Percentiles rank a stretch among this genome's conserved stretches.
Evolutionary conservation across 2,329 filamentous ascomycete species (phyloP).

Genomic region (Fusarium palustre): DNA sequence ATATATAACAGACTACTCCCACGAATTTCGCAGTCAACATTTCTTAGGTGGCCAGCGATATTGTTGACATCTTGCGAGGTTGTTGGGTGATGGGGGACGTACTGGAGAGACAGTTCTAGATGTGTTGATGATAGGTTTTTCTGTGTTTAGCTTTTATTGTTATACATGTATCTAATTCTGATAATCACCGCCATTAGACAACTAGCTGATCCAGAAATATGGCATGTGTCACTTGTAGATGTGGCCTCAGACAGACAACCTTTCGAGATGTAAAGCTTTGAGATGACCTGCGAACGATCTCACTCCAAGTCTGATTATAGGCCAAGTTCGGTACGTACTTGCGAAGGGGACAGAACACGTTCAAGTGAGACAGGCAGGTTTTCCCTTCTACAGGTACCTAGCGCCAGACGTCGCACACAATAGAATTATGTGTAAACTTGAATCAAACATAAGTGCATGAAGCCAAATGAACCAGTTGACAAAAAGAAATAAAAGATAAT

Average conservation of each 20-base stretch:
- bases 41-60: slow-evolving; percentile 49
- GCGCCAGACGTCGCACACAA: background rate
- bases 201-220: background rate
- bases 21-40: slow-evolving; percentile 55
- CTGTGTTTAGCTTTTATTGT: background rate
- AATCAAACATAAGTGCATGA: too few relatives aligned
- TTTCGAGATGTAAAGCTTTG: too few relatives aligned
- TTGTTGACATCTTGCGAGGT: slow-evolving; percentile 53
- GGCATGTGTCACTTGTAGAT: too few relatives aligned
- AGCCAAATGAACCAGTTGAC: background rate
- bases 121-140: background rate
- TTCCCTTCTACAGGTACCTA: too few relatives aligned
- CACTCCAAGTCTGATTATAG: background rate
- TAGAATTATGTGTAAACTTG: background rate
- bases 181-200: background rate
- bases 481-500: background rate
- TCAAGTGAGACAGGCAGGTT: background rate
- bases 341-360: background rate
- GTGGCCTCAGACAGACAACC: too few relatives aligned
- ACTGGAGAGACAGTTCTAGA: background rate
- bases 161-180: background rate
- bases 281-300: too few relatives aligned
- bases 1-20: slow-evolving; percentile 48
- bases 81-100: too few relatives aligned
- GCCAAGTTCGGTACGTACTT: too few relatives aligned